Percentiles rank a stretch among this genome's conserved stretches.
Evolutionary conservation across 1,284 basidiomycete genomes (phyloP).

Genomic region (Microbotryum intermedium): DNA sequence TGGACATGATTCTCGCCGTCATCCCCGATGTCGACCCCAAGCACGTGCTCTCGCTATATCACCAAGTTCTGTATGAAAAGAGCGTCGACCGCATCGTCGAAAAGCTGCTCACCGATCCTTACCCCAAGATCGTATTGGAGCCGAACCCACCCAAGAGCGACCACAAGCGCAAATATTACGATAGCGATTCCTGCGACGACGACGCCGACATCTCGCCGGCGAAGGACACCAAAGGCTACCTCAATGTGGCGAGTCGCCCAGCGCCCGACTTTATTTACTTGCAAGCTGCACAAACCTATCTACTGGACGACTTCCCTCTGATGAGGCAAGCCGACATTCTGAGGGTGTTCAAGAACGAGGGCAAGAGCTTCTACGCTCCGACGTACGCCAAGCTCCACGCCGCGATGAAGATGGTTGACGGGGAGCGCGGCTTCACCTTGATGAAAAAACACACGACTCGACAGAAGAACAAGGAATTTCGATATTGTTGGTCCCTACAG

Average conservation of each 20-base stretch:
- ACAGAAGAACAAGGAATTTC: conserved; percentile 7
- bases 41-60: conserved; percentile 7
- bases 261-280: background rate
- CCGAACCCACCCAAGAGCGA: background rate
- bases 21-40: conserved; percentile 22
- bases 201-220: background rate
- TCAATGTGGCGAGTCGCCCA: background rate
- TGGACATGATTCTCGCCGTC: conserved; percentile 10
- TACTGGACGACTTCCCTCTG: conserved; percentile 6
- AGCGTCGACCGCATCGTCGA: conserved; percentile 22
- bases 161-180: conserved; percentile 4
- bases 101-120: conserved; percentile 4
- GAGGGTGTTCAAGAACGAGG: conserved; percentile 1
- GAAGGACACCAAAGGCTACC: background rate
- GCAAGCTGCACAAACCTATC: conserved; percentile 7
- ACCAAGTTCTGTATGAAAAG: background rate
- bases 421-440: conserved; percentile 8
- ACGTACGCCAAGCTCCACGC: conserved; percentile 5
- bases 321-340: conserved; percentile 12
- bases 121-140: conserved; percentile 1
- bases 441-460: background rate
- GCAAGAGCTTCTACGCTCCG: conserved; percentile 13
- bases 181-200: background rate
- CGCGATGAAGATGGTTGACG: background rate
- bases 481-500: conserved; percentile 16